A percentile compares a stretch with the other conserved stretches of the same genome.
These are phyloP conservation scores for Sporothrix variecibatus DNA, from an alignment of 2,329 filamentous ascomycete genomes.

Conservation along the genomic window DNA sequence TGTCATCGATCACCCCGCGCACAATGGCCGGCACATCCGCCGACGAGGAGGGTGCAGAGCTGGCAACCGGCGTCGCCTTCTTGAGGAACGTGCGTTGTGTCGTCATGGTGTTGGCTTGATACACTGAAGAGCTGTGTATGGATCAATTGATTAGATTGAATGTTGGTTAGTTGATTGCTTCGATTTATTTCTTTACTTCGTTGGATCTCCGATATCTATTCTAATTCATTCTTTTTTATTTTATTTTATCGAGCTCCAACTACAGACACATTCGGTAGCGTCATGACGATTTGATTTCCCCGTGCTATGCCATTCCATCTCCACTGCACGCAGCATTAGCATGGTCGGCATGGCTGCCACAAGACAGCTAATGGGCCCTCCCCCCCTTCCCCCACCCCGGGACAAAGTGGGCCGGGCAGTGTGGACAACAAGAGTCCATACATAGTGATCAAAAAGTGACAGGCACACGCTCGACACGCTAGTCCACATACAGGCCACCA, in stretches of 20 bases:
- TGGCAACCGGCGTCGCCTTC: neutral
- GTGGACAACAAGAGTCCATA: neutral
- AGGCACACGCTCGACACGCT: neutral
- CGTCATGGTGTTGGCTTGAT: neutral
- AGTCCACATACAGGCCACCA: conserved; percentile 34
- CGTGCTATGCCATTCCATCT: neutral
- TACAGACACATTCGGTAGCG: neutral
- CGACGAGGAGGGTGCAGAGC: neutral
- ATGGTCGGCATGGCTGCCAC: neutral
- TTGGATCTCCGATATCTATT: no score
- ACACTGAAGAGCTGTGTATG: neutral
- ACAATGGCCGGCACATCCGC: conserved; percentile 45
- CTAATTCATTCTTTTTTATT: no score
- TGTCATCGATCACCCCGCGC: conserved; percentile 49
- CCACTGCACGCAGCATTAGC: neutral
- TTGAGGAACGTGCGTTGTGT: conserved; percentile 24
- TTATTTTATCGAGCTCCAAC: no score
- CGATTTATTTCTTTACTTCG: no score
- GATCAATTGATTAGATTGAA: neutral
- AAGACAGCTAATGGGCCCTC: no score
- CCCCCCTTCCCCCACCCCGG: neutral
- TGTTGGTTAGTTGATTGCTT: neutral
- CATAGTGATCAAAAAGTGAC: neutral
- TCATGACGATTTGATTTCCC: neutral
- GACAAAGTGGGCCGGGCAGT: neutral